Percentiles rank a stretch among this genome's conserved stretches.
These are phyloP conservation scores for Oehlia diaphana DNA, from an alignment of 192 early-diverging fungal species.

Conservation along the genomic window DNA sequence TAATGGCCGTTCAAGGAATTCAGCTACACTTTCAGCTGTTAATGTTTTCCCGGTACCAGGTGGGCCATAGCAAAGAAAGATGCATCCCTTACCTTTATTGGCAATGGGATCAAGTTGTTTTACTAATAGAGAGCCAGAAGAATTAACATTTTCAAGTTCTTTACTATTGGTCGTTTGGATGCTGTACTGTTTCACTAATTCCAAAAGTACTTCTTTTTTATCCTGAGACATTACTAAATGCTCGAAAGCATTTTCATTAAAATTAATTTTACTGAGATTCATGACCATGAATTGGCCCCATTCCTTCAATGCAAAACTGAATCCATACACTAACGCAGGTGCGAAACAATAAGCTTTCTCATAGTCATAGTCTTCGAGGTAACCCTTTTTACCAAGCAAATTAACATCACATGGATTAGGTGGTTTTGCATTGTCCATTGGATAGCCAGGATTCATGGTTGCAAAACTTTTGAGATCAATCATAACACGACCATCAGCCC, in stretches of 20 bases:
- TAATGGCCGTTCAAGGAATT: constrained; percentile 49
- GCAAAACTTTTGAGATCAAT: not conserved
- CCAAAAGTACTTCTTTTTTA: not conserved
- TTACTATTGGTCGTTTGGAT: not conserved
- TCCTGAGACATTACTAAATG: not conserved
- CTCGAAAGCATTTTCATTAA: not conserved
- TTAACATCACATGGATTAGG: not conserved
- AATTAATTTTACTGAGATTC: not conserved
- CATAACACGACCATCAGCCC: not conserved
- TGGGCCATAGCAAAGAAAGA: constrained; percentile 58
- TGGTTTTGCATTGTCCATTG: not conserved
- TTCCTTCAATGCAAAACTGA: not conserved
- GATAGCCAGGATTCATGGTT: not conserved
- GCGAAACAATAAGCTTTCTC: not conserved
- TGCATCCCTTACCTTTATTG: constrained; percentile 51
- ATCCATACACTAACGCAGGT: not conserved
- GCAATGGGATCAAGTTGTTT: constrained; percentile 53
- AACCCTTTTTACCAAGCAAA: not conserved
- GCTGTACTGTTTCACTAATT: not conserved
- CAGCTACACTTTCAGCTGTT: constrained; percentile 60
- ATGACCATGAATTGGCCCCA: not conserved
- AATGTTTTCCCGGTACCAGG: constrained; percentile 59
- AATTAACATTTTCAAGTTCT: not conserved
- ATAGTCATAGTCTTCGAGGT: not conserved
- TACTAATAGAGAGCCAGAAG: not conserved